Conservation (phyloP, 2,329 filamentous ascomycete species). For the Plectosphaerella plurivora region DNA sequence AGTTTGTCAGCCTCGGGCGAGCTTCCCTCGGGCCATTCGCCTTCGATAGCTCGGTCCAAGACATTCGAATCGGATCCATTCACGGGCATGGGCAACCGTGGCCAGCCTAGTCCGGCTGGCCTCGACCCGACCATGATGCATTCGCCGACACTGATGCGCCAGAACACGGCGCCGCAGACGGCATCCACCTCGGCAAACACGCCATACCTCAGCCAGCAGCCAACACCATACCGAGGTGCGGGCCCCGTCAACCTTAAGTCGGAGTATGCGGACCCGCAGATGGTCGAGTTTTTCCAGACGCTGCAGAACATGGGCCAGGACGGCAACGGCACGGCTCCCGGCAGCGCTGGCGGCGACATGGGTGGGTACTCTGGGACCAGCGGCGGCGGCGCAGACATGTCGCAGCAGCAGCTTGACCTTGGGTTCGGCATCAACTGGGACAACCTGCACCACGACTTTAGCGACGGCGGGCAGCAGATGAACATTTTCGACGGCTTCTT, state of each 20-base stretch:
- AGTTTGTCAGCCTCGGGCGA: conserved; percentile 30
- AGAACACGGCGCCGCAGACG: conserved; percentile 19
- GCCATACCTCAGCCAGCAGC: background rate
- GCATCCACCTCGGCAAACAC: background rate
- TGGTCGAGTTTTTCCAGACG: conserved; percentile 50
- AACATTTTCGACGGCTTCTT: conserved; percentile 72
- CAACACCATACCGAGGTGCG: conserved; percentile 11
- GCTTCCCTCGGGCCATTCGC: conserved; percentile 32
- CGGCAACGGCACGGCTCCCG: conserved; percentile 11
- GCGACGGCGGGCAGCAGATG: conserved; percentile 50
- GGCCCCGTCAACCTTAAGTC: conserved; percentile 15
- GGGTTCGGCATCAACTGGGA: conserved; percentile 65
- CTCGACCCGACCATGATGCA: conserved; percentile 41
- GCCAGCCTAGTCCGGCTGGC: conserved; percentile 23
- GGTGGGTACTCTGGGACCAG: conserved; percentile 2
- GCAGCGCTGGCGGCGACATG: conserved; percentile 15
- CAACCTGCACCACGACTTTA: conserved; percentile 58
- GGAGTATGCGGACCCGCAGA: conserved; percentile 44
- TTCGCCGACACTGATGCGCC: conserved; percentile 36
- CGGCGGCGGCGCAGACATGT: conserved; percentile 15
- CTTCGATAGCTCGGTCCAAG: conserved; percentile 31
- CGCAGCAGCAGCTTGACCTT: conserved; percentile 54
- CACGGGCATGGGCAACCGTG: conserved; percentile 13
- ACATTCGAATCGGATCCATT: conserved; percentile 29
- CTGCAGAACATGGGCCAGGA: conserved; percentile 23